phyloP scores from a whole-genome alignment of 75 land plant species.

The Adiantum capillusveneris region DNA sequence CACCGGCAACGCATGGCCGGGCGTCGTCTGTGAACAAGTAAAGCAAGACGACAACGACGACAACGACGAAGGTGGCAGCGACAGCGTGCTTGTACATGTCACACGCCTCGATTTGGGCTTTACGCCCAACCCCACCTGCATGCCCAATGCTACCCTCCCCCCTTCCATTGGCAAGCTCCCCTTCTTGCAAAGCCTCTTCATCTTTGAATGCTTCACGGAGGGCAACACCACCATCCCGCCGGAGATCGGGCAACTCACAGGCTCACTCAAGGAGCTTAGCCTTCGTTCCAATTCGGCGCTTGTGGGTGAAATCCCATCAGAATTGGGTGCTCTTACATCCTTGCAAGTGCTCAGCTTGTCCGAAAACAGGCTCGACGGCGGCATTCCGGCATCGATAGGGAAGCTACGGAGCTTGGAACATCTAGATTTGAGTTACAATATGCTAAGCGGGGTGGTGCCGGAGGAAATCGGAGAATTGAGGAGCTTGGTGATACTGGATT shows the following conservation, averaged over 20 bases:
- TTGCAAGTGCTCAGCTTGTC: slow-evolving; percentile 68
- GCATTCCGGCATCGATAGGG: slow-evolving; percentile 45
- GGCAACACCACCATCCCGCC: slow-evolving; percentile 32
- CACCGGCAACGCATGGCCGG: slow-evolving; percentile 45
- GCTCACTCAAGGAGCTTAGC: slow-evolving; percentile 52
- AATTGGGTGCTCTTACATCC: slow-evolving; percentile 40
- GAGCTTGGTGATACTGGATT: slow-evolving; percentile 53
- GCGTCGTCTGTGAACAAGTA: slow-evolving; percentile 46
- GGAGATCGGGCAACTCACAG: not conserved
- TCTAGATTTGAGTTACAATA: slow-evolving; percentile 64
- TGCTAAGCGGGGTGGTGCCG: slow-evolving; percentile 50
- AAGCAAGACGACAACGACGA: not conserved
- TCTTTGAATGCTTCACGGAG: slow-evolving; percentile 56
- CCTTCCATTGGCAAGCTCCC: slow-evolving; percentile 35
- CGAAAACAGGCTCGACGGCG: slow-evolving; percentile 46
- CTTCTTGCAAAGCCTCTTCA: slow-evolving; percentile 46
- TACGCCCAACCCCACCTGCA: slow-evolving; percentile 57
- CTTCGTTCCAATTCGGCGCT: slow-evolving; percentile 50
- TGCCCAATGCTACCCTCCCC: slow-evolving; percentile 40
- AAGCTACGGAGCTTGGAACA: slow-evolving; percentile 38
- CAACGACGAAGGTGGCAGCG: slow-evolving; percentile 6
- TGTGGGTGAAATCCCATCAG: slow-evolving; percentile 55
- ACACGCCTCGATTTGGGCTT: slow-evolving; percentile 55
- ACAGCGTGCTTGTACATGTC: slow-evolving; percentile 34
- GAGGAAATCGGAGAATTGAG: slow-evolving; percentile 41